A percentile compares a stretch with the other conserved stretches of the same genome.
Conservation (phyloP, 202 grass and related monocot species). For the Setaria viridis region DNA sequence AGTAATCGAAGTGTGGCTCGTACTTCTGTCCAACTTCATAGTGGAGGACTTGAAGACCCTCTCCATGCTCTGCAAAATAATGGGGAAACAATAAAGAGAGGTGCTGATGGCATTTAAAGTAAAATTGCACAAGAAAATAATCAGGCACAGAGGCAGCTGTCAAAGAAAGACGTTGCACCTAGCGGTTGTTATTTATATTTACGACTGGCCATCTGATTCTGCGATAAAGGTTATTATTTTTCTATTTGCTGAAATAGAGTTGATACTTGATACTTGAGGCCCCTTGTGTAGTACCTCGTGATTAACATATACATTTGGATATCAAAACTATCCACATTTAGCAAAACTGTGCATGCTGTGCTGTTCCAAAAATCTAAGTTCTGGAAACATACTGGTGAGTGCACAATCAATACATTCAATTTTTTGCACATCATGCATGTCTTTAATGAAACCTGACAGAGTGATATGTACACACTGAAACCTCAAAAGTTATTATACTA, state of each 20-base stretch:
- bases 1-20: slow-evolving; percentile 94
- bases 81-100: slow-evolving; percentile 14
- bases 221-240: neutral
- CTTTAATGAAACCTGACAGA: slow-evolving; percentile 1
- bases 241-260: neutral
- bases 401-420: neutral
- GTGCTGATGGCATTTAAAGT: slow-evolving; percentile 6
- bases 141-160: neutral
- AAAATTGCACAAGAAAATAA: slow-evolving; percentile 35
- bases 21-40: slow-evolving; percentile 99
- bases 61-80: slow-evolving; percentile 74
- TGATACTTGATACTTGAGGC: neutral
- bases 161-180: neutral
- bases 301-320: slow-evolving; percentile 3
- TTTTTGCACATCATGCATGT: neutral
- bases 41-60: slow-evolving; percentile 98
- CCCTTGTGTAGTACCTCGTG: neutral
- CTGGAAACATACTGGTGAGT: neutral
- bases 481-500: neutral
- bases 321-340: slow-evolving; percentile 19
- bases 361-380: slow-evolving; percentile 24
- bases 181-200: neutral
- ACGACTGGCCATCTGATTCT: neutral
- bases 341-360: neutral
- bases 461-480: slow-evolving; percentile 1